phyloP scores from a whole-genome alignment of 495 filamentous ascomycete genomes.

The Xylaria castorea region DNA sequence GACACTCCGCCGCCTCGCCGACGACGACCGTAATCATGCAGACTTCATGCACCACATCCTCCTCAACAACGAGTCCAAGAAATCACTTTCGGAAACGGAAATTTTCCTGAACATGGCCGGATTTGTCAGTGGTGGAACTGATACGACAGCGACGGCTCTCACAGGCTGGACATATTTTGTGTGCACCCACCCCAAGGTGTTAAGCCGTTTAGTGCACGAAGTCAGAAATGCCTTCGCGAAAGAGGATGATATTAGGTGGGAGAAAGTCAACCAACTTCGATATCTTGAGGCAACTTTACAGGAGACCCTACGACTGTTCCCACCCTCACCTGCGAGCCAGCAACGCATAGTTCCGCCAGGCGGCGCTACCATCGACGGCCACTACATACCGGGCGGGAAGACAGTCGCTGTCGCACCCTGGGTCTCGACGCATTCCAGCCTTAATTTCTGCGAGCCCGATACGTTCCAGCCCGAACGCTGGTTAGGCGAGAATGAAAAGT shows the following conservation, averaged over 20 bases:
- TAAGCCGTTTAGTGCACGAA: constrained; percentile 27
- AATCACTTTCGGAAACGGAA: constrained; percentile 28
- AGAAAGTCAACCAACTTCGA: constrained; percentile 39
- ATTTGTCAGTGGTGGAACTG: constrained; percentile 38
- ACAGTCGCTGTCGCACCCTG: constrained; percentile 37
- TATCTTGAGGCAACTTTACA: constrained; percentile 62
- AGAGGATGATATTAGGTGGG: constrained; percentile 29
- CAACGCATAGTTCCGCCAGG: constrained; percentile 52
- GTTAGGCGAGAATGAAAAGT: constrained; percentile 48
- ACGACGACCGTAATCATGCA: constrained; percentile 29
- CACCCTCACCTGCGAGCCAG: constrained; percentile 50
- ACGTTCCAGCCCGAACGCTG: constrained; percentile 60
- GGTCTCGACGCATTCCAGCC: constrained; percentile 26
- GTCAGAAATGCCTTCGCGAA: constrained; percentile 27
- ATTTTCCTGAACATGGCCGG: constrained; percentile 37
- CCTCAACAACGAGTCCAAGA: constrained; percentile 34
- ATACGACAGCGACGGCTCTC: constrained; percentile 32
- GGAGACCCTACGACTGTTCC: constrained; percentile 63
- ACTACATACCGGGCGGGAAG: constrained; percentile 49
- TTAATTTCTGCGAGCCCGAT: constrained; percentile 46
- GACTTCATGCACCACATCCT: constrained; percentile 40
- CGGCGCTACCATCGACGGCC: constrained; percentile 53
- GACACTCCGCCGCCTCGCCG: constrained; percentile 28
- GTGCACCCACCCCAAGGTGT: constrained; percentile 22
- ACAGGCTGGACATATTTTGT: constrained; percentile 30